Conservation (phyloP, 1,284 basidiomycete genomes). For the Volvariella volvacea region DNA sequence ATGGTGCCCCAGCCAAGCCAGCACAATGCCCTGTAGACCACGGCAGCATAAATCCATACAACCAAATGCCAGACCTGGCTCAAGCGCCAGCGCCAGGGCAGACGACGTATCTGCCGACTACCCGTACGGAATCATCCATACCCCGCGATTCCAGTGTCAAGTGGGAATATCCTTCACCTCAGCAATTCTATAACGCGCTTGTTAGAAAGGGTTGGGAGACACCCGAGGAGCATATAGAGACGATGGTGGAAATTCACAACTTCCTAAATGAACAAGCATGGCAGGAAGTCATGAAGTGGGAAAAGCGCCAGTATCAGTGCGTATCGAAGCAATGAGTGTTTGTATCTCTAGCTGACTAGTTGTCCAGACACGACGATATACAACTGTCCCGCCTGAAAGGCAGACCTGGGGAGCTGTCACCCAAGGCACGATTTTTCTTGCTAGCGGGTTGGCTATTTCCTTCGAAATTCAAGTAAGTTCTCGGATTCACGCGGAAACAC, state of each 20-base stretch:
- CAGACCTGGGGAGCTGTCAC: conserved; percentile 82
- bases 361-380: conserved; percentile 40
- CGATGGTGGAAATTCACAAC: conserved; percentile 98
- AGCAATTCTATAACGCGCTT: conserved; percentile 98
- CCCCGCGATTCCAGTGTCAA: conserved; percentile 56
- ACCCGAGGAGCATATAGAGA: conserved; percentile 93
- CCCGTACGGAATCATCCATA: conserved; percentile 79
- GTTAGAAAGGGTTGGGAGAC: conserved; percentile 98
- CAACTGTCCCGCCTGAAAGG: conserved; percentile 86
- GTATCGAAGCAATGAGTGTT: conserved; percentile 16
- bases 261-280: conserved; percentile 97
- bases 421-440: conserved; percentile 84
- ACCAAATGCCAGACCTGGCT: conserved; percentile 84
- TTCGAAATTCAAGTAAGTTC: conserved; percentile 74
- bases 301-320: conserved; percentile 61
- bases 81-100: conserved; percentile 64
- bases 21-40: conserved; percentile 46
- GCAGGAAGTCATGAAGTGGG: conserved; percentile 94
- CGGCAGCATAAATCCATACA: conserved; percentile 67
- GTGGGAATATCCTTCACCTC: conserved; percentile 98
- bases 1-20: conserved; percentile 18
- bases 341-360: neutral
- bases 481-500: neutral
- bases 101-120: conserved; percentile 59
- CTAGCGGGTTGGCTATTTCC: conserved; percentile 87